Evolutionary conservation across 768 basidiomycete species (phyloP), one percentile per base, ranked within the genome.

Genomic region (Hirschioporus abietinus): DNA sequence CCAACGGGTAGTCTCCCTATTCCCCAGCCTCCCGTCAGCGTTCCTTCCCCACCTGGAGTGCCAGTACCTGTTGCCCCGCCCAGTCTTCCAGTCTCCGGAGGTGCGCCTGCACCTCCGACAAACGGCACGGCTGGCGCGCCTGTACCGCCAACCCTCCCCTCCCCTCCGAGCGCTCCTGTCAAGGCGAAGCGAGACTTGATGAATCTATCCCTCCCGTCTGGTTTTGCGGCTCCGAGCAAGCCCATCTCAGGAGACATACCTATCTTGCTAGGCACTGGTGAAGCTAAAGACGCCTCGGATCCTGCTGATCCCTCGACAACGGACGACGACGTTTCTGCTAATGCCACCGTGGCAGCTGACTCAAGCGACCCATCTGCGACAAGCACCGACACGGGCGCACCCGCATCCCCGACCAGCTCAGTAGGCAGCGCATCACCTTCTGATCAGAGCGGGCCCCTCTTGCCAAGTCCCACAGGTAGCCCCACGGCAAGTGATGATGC

Each of bases 91-190:
- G 42, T 15, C 23, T 12, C 23, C 59, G 59, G 59, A n/a, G n/a
- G n/a, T 34, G 10, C 27, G 27, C 26, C 64, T 60, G n/a, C 60
- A 61, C 68, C 30, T 58, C 63, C 18, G 59, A 63, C 17, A 12
- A 60, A 23, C 63, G 26, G 23, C 27, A 27, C 30, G 26, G 27
- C 63, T 35, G 35, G 30, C 63, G 35, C 42, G 42, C 42, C 42
- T 52, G 42, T 20, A 15, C 42, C 42, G 20, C 42, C 42, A 1
- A 52, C 42, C 42, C 42, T 52, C 20, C 42, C 42, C 1, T 52
- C 42, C 20, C 42, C 63, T 24, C 24, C 62, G 7, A 63, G 20
- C 17, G 58, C 58, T 63, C 62, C 30, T 2, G 62, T 63, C 18
- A 63, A 35, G 23, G 23, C 62, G 4, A 30, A 30, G 30, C 30